Evolutionary conservation across 768 basidiomycete species (phyloP).

Genomic region (Omphalotus guepiniiformis): DNA sequence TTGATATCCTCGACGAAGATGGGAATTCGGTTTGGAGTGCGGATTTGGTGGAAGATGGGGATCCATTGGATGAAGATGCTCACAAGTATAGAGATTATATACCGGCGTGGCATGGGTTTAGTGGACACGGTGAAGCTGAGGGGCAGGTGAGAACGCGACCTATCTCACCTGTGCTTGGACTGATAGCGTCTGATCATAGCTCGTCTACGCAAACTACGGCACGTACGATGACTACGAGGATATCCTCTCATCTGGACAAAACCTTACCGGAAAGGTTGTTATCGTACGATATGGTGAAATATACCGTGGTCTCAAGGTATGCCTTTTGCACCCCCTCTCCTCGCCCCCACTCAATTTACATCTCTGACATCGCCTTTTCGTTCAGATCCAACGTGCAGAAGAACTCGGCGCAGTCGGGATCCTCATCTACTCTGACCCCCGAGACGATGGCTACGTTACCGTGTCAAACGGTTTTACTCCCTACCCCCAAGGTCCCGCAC

Average conservation of each 20-base stretch:
- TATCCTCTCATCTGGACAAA: conserved; percentile 58
- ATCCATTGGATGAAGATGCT: conserved; percentile 68
- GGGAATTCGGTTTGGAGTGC: conserved; percentile 62
- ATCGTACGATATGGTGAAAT: conserved; percentile 57
- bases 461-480: conserved; percentile 58
- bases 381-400: conserved; percentile 55
- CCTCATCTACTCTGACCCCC: conserved; percentile 62
- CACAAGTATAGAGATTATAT: conserved; percentile 61
- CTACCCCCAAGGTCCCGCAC: conserved; percentile 67
- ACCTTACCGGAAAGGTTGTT: conserved; percentile 75
- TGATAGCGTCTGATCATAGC: conserved; percentile 10
- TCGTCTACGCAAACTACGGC: conserved; percentile 81
- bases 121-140: conserved; percentile 67
- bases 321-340: neutral
- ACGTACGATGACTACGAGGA: conserved; percentile 64
- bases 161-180: neutral
- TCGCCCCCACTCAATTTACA: neutral
- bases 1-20: conserved; percentile 60
- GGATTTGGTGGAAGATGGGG: conserved; percentile 67
- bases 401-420: conserved; percentile 58
- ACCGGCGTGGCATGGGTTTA: conserved; percentile 85
- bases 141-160: conserved; percentile 40
- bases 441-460: conserved; percentile 63
- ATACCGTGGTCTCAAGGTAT: conserved; percentile 68
- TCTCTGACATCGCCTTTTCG: neutral